Percentiles rank a stretch among this genome's conserved stretches.
phyloP scores from a whole-genome alignment of 2,329 filamentous ascomycete genomes.

The Colletotrichum musae region DNA sequence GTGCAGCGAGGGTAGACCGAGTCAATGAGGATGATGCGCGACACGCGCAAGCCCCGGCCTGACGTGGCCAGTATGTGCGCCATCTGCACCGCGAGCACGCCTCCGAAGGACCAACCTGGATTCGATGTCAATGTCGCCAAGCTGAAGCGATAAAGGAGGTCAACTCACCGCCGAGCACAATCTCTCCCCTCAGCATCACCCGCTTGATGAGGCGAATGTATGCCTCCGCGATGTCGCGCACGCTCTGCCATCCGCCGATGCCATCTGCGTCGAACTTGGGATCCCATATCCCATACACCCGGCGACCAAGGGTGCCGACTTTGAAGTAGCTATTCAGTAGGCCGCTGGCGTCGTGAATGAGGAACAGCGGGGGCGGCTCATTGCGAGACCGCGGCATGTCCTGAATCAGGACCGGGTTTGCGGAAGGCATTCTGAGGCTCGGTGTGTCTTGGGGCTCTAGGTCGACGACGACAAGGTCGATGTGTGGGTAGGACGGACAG shows the following conservation, averaged over 20 bases:
- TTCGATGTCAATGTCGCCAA: not conserved
- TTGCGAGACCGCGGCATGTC: slow-evolving; percentile 25
- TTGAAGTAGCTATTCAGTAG: slow-evolving; percentile 35
- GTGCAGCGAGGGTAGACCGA: slow-evolving; percentile 33
- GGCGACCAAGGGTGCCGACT: slow-evolving; percentile 13
- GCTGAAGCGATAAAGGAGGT: not conserved
- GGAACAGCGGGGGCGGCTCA: slow-evolving; percentile 21
- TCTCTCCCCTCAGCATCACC: slow-evolving; percentile 33
- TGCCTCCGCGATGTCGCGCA: slow-evolving; percentile 25
- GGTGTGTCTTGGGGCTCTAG: not conserved
- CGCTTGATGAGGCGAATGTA: slow-evolving; percentile 35
- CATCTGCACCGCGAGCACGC: slow-evolving; percentile 24
- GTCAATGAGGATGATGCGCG: slow-evolving; percentile 33
- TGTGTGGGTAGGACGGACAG: not conserved
- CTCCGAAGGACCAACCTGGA: slow-evolving; percentile 33
- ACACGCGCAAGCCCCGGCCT: slow-evolving; percentile 27
- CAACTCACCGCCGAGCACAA: slow-evolving; percentile 25
- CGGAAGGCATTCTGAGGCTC: slow-evolving; percentile 16
- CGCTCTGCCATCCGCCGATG: slow-evolving; percentile 35
- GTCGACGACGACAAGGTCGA: not conserved
- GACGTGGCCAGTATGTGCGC: slow-evolving; percentile 33
- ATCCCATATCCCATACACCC: slow-evolving; percentile 34
- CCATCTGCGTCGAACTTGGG: slow-evolving; percentile 34
- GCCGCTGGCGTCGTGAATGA: slow-evolving; percentile 34
- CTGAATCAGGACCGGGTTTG: slow-evolving; percentile 33